A percentile compares a stretch with the other conserved stretches of the same genome.
phyloP scores from a whole-genome alignment of 441 rosid genomes.

The Viola pubescens region DNA sequence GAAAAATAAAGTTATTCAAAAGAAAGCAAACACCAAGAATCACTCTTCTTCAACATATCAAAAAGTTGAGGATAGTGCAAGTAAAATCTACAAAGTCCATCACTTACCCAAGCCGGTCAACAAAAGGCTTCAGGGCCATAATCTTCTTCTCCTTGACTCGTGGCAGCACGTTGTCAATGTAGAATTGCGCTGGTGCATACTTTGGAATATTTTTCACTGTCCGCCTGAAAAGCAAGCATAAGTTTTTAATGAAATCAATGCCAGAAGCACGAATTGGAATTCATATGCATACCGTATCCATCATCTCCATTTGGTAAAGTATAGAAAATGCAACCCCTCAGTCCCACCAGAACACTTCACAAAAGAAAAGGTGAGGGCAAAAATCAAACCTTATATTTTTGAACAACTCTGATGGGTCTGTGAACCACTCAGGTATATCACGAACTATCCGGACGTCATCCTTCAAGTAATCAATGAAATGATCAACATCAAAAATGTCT shows the following conservation, averaged over 20 bases:
- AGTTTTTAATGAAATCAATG: conserved; percentile 11
- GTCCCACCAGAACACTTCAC: too few relatives aligned
- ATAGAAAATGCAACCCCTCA: neutral
- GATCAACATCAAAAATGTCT: conserved; percentile 92
- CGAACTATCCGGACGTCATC: conserved; percentile 84
- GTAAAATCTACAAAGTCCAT: conserved; percentile 5
- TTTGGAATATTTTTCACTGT: conserved; percentile 98
- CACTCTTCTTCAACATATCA: conserved; percentile 12
- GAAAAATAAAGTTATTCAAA: conserved; percentile 9
- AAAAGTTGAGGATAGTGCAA: conserved; percentile 5
- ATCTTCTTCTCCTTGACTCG: conserved; percentile 97
- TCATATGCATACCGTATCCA: neutral
- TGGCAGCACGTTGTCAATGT: conserved; percentile 91
- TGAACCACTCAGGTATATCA: conserved; percentile 94
- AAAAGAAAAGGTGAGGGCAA: conserved; percentile 3
- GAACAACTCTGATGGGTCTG: conserved; percentile 85
- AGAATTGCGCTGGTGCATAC: conserved; percentile 93
- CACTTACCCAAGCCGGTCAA: conserved; percentile 93
- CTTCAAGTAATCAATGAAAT: conserved; percentile 92
- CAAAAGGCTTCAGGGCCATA: conserved; percentile 97
- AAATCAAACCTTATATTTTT: conserved; percentile 70
- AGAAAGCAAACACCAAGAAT: conserved; percentile 3
- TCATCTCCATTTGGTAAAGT: neutral
- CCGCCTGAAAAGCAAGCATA: conserved; percentile 44
- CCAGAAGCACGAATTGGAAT: conserved; percentile 3